Base-by-base conservation (phyloP, 1,284 basidiomycete genomes). In the Tylopilus microsporus region DNA sequence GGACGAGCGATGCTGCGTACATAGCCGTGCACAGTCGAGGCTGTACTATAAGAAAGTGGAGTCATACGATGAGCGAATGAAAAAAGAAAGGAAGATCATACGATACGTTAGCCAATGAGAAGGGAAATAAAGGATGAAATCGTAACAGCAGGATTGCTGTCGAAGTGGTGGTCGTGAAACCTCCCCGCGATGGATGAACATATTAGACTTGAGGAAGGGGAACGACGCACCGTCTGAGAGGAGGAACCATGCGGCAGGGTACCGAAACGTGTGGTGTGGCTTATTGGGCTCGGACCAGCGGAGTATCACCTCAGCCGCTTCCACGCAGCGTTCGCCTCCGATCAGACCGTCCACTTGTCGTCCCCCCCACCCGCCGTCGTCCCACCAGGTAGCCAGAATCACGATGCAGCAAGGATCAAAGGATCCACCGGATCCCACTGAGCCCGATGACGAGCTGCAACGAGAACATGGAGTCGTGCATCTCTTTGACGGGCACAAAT, bases 401-500 rank as follows among this genome's bases (percentile, higher is more conserved):
- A 25, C 25, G 25, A 25, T 25, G 83, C 85, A 0, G 89, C 86
- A 3, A 90, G 90, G 7, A 94, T 70, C 1, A 87, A 86, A 65
- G 51, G 0, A 84, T 87, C 93, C 92, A 95, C 89, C 91, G 92
- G 1, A 88, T 72, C 0, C 91, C 93, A 63, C 86, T 91, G 7
- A 89, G 69, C 0, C 89, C 89, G 39, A 95, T 89, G 0, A 89
- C 90, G 1, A 93, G 79, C 10, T 89, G 79, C 5, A 96, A 75
- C 0, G 87, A 79, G 60, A 84, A 84, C 0, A 90, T 93, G 9
- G 87, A 87, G 0, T 90, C 89, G 7, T 81, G 74, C 16, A 88
- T 71, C 8, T 74, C 67, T 0, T 80, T 83, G 18, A 95, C 88
- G 1, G 91, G 87, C 0, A 92, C 73, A 32, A 96, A 78, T 1